Percentiles rank a stretch among this genome's conserved stretches.
These are phyloP conservation scores for Cladophialophora carrionii DNA, from an alignment of 2,329 filamentous ascomycete genomes.

Conservation along the genomic window DNA sequence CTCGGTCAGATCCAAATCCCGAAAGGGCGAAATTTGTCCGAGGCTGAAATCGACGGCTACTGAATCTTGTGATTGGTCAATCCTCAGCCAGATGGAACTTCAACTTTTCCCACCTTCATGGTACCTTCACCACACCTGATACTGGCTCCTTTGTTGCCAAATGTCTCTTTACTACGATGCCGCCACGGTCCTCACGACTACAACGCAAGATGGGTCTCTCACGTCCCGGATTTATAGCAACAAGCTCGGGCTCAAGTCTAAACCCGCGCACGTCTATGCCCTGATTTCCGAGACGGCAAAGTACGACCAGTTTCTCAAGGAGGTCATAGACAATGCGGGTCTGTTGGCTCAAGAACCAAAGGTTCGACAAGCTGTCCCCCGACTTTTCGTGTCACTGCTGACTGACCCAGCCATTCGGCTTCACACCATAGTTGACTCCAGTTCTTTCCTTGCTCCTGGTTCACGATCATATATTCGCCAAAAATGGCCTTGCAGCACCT, in stretches of 20 bases:
- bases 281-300: slow-evolving; percentile 84
- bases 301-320: slow-evolving; percentile 84
- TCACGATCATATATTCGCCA: slow-evolving; percentile 83
- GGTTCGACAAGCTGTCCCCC: slow-evolving; percentile 54
- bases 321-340: slow-evolving; percentile 81
- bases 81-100: not conserved
- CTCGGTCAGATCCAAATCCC: not conserved
- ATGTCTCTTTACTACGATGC: slow-evolving; percentile 98
- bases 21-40: slow-evolving; percentile 6
- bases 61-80: not conserved
- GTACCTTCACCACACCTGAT: slow-evolving; percentile 57
- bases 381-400: slow-evolving; percentile 37
- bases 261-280: slow-evolving; percentile 81
- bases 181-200: slow-evolving; percentile 68
- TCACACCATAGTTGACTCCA: slow-evolving; percentile 69
- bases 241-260: slow-evolving; percentile 73
- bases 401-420: slow-evolving; percentile 45
- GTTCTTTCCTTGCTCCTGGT: slow-evolving; percentile 77
- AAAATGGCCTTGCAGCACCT: slow-evolving; percentile 79
- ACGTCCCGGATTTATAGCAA: slow-evolving; percentile 79
- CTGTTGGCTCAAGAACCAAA: slow-evolving; percentile 81
- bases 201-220: slow-evolving; percentile 68
- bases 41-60: slow-evolving; percentile 4
- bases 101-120: slow-evolving; percentile 52
- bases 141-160: not conserved